Base-by-base conservation (phyloP, 2,329 filamentous ascomycete genomes). In the Aspergillus amoenus region DNA sequence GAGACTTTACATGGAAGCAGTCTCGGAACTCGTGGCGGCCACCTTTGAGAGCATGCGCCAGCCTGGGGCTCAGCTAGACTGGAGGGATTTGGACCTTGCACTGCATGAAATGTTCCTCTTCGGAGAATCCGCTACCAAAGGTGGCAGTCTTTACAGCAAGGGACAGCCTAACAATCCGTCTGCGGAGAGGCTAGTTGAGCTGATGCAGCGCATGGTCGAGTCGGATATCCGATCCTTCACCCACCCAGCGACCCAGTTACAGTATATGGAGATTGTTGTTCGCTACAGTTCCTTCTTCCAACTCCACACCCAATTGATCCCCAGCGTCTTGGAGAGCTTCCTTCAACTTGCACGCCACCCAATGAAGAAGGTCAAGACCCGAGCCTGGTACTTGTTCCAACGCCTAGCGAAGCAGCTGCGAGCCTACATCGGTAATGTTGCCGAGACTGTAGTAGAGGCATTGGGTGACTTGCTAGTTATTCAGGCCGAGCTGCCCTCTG, bases 201-300 rank as follows among this genome's bases (percentile, higher is more conserved):
- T 99, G 90, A 96, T 99, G 90, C 83, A 86, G 66, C 93, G 91
- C 77, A 93, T 99, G 90, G 89, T 97, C 54, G 88, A 94, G 72
- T 96, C 91, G 63, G 91, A 90, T 64, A 89, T 97, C 64, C 88
- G 91, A 58, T 88, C 83, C 43, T 95, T 93, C 73, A 86, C 88
- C 15, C 94, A 97, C 71, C 93, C 94, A 1, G 91, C 93, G 15
- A 93, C 97, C 51, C 86, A 97, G 62, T 81, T 99, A 21, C 92
- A 97, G 76, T 99, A 96, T 70, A 97, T 99, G 93, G 94, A 99
- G 73, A 96, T 96, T 37, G 96, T 93, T 73, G 93, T 96, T 55
- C 88, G 94, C 50, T 99, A 99, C 76, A 90, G 88, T 71, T 85
- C 87, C 27, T 96, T 97, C 73, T 97, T 99, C 71, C 93, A 97